Evolutionary conservation across 2,329 filamentous ascomycete species (phyloP).

Genomic region (Ophiostoma tasmaniense): DNA sequence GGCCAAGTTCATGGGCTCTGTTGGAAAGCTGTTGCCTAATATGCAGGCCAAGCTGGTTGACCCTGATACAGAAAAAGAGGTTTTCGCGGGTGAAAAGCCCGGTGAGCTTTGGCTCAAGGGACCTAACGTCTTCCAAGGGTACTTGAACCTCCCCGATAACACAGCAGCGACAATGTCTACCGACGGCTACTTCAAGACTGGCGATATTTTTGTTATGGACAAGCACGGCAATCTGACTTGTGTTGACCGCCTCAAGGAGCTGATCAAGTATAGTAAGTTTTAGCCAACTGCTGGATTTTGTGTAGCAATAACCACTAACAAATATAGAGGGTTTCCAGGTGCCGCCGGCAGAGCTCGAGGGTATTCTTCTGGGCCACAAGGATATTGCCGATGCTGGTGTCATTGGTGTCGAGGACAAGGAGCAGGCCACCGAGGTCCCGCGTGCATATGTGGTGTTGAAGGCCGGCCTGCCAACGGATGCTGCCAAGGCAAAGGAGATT

Average conservation of each 20-base stretch:
- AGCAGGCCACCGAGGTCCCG: slow-evolving; percentile 59
- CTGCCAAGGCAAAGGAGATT: slow-evolving; percentile 33
- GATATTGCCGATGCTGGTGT: slow-evolving; percentile 53
- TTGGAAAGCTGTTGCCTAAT: slow-evolving; percentile 70
- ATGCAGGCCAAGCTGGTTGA: slow-evolving; percentile 76
- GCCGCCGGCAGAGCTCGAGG: slow-evolving; percentile 56
- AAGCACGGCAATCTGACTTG: slow-evolving; percentile 76
- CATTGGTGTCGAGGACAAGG: slow-evolving; percentile 51
- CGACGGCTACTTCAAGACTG: slow-evolving; percentile 85
- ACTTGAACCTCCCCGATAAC: slow-evolving; percentile 63
- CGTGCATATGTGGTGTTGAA: slow-evolving; percentile 53
- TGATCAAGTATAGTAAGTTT: slow-evolving; percentile 50
- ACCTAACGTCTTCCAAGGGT: slow-evolving; percentile 73
- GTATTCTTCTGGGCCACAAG: slow-evolving; percentile 34
- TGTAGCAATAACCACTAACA: neutral
- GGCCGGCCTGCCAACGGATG: slow-evolving; percentile 27
- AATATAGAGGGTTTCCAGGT: slow-evolving; percentile 59
- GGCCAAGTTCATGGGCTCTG: slow-evolving; percentile 65
- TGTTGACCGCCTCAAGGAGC: slow-evolving; percentile 71
- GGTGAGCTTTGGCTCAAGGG: slow-evolving; percentile 74
- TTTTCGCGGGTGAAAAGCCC: slow-evolving; percentile 44
- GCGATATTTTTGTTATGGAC: slow-evolving; percentile 76
- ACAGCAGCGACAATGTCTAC: slow-evolving; percentile 62
- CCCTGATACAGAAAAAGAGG: slow-evolving; percentile 41
- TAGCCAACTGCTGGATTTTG: neutral